Base-by-base conservation (phyloP, 116 monocot species). In the Zostera marina region DNA sequence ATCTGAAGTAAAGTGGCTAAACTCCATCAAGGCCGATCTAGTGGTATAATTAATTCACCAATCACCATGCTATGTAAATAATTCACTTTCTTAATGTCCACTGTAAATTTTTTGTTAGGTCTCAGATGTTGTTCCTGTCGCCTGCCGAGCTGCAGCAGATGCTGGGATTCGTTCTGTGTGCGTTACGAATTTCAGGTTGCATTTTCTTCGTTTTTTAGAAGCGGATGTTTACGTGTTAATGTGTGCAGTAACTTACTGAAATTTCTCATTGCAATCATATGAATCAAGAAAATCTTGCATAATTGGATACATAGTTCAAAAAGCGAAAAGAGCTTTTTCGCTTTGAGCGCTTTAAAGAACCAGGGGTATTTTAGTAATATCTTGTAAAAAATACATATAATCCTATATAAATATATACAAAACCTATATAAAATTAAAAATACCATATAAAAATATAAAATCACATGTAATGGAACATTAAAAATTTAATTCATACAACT, bases 61-160 rank as follows among this genome's bases (percentile, higher is more conserved):
- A 55, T 38, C 55, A 55, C 16, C 32, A 39, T 24, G 14, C 2
- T 11, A 26, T 38, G 8, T 55, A 15, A 51, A 51, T 21, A 16
- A 19, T 13, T 51, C 21, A 8, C 26, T 13, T 54, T 10, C 26
- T 25, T 32, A 59, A 11, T 42, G 3, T 7, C 54, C 23, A 17
- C 6, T 11, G 17, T 19, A 13, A 22, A 38, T 47, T 48, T 47
- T 41, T 52, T 66, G 32, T 8, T 53, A 96, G 94, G 82, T 96
- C 56, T 94, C 94, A 45, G 94, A 94, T 82, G 94, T 88, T 68
- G 85, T 96, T 67, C 94, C 94, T 47, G 82, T 96, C 54, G 82
- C 85, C 64, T 96, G 94, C 46, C 64, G 94, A 61, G 94, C 94
- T 58, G 88, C 94, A 13, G 79, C 85, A 41, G 89, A 96, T 85